Conservation (phyloP, 2,329 filamentous ascomycete genomes). For the Paraphoma sp. region DNA sequence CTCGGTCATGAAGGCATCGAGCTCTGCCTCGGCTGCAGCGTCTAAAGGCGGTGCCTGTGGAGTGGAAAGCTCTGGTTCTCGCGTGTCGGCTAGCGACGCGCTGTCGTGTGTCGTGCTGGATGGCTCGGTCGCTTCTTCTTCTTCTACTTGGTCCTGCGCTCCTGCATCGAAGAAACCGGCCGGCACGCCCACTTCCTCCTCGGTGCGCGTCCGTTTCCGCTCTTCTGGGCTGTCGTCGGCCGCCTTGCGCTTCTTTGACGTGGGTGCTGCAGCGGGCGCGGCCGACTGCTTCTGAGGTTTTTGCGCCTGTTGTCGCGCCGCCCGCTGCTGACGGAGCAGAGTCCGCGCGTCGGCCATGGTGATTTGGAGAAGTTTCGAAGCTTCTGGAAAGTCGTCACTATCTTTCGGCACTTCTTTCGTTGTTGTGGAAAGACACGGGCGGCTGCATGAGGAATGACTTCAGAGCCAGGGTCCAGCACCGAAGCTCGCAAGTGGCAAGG, state of each 20-base stretch:
- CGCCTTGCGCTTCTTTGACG: constrained; percentile 47
- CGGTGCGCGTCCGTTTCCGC: constrained; percentile 42
- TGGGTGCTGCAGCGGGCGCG: constrained; percentile 35
- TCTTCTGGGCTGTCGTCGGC: constrained; percentile 36
- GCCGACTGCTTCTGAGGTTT: constrained; percentile 37
- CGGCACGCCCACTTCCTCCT: constrained; percentile 40
- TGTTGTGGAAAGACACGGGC: neutral
- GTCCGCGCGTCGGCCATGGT: constrained; percentile 49
- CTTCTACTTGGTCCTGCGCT: constrained; percentile 13
- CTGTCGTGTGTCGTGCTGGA: neutral
- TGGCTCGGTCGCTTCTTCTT: constrained; percentile 2
- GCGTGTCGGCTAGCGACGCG: neutral
- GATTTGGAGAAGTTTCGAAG: neutral
- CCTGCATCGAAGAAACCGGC: constrained; percentile 45
- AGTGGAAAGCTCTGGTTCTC: constrained; percentile 7
- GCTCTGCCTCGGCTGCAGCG: constrained; percentile 40
- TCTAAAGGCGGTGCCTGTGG: constrained; percentile 19
- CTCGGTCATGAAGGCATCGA: constrained; percentile 63
- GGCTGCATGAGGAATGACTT: constrained; percentile 6
- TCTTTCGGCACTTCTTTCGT: neutral
- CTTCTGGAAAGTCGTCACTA: neutral
- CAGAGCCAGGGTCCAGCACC: constrained; percentile 9
- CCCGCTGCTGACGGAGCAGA: constrained; percentile 48
- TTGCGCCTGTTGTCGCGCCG: constrained; percentile 43
- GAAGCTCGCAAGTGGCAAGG: constrained; percentile 6